Evolutionary conservation across 2,329 filamentous ascomycete species (phyloP), one percentile per base, ranked within the genome.

Genomic region (Hypocreales sp.): DNA sequence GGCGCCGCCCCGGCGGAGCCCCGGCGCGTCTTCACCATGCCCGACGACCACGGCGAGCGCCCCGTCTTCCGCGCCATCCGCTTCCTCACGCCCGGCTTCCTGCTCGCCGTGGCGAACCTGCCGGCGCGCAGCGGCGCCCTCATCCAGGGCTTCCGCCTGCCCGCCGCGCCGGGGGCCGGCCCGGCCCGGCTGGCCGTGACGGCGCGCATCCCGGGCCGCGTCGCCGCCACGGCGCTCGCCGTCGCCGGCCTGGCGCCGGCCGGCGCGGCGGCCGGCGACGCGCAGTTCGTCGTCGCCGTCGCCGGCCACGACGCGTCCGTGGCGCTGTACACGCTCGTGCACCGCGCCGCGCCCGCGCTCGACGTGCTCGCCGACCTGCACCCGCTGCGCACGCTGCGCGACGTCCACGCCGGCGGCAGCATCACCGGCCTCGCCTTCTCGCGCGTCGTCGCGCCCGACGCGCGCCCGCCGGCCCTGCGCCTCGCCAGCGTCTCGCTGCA

Each of bases 401-500:
- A 58, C 14, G 67, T 65, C 9, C 71, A 76, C 41, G 45, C 41
- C 23, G 58, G 58, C 4, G 55, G 60, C 21, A 64, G 65, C 36
- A 72, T 77, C 38, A 74, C 72, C 4, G 60, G 61, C 24, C 44
- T 77, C 9, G 55, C 62, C 8, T 71, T 76, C 42, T 72, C 69
- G 4, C 53, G 54, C 30, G 76, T 75, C 46, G 45, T 49, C 14
- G 55, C 67, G 1, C 70, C 67, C n/a, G 57, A 64, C 35, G 56
- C 40, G 48, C 45, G 43, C 10, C 37, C 42, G 26, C 52, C 51
- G 26, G 44, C 33, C 42, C 57, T 92, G 39, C 81, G 80, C 40
- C 67, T 93, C 4, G 84, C 81, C 17, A 86, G 79, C 25, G 78
- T 82, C 22, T 83, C 79, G 26, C 73, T 92, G 40, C 77, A 73